These are phyloP conservation scores for Salvia hispanica DNA, from an alignment of 257 asterid genomes.

Conservation along the genomic window DNA sequence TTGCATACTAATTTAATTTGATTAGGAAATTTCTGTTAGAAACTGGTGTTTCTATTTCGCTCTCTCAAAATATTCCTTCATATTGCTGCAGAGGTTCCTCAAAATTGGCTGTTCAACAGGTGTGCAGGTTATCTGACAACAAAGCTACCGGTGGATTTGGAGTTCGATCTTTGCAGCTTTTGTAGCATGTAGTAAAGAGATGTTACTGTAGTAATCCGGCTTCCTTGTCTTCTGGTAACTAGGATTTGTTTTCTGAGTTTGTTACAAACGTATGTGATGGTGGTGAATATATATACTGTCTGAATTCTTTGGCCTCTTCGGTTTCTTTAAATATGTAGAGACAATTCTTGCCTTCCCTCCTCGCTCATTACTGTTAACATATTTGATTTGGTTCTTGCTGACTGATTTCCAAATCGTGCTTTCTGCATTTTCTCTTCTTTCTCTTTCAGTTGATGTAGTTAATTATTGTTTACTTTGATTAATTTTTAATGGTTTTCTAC, in stretches of 20 bases:
- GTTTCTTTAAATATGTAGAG: constrained; percentile 16
- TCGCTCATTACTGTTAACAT: neutral
- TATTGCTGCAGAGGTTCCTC: constrained; percentile 31
- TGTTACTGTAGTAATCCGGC: too few relatives aligned
- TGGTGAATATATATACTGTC: constrained; percentile 24
- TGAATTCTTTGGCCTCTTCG: constrained; percentile 20
- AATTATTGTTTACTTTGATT: neutral
- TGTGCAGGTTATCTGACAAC: constrained; percentile 24
- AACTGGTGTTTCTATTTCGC: neutral
- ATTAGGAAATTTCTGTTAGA: neutral
- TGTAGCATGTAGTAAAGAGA: neutral
- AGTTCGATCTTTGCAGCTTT: constrained; percentile 10
- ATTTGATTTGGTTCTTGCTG: neutral
- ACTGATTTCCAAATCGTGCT: neutral
- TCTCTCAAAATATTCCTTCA: constrained; percentile 12
- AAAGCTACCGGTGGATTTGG: constrained; percentile 19
- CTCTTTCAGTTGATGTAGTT: neutral
- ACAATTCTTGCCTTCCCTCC: neutral
- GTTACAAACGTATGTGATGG: constrained; percentile 4
- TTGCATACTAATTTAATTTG: neutral
- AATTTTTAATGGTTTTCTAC: too few relatives aligned
- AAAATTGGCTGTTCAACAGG: constrained; percentile 24
- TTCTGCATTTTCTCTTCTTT: too few relatives aligned
- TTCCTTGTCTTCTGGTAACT: neutral
- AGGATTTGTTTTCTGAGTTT: constrained; percentile 28